Percentiles rank a stretch among this genome's conserved stretches.
Conservation (phyloP, 2,329 filamentous ascomycete genomes). For the Colletotrichum lupini region DNA sequence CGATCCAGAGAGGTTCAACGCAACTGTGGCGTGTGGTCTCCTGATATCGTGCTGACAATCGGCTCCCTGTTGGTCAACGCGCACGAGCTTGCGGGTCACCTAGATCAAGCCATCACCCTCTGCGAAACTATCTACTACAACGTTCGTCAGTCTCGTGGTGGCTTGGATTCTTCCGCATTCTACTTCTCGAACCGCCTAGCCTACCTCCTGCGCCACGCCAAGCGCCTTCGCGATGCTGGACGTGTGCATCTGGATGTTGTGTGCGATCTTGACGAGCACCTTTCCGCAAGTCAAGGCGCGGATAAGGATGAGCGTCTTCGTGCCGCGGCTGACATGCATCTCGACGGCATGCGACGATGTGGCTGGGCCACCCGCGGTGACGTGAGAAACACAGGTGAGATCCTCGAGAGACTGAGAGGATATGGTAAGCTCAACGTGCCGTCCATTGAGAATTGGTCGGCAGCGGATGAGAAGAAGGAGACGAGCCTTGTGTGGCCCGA, state of each 20-base stretch:
- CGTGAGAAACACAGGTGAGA: constrained; percentile 15
- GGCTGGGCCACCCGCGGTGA: constrained; percentile 37
- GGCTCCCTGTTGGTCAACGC: constrained; percentile 46
- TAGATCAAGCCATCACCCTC: constrained; percentile 43
- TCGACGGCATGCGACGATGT: constrained; percentile 39
- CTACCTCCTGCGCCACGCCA: constrained; percentile 41
- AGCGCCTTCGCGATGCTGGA: constrained; percentile 43
- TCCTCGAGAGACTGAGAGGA: constrained; percentile 32
- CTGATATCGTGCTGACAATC: constrained; percentile 42
- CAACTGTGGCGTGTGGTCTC: constrained; percentile 40
- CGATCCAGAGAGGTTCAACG: constrained; percentile 47
- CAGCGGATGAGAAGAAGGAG: constrained; percentile 37
- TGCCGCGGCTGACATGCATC: constrained; percentile 35
- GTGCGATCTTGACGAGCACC: constrained; percentile 39
- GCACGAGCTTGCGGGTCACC: constrained; percentile 41
- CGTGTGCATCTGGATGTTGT: constrained; percentile 44
- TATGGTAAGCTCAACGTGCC: constrained; percentile 37
- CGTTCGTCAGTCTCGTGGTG: constrained; percentile 45
- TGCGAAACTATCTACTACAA: constrained; percentile 48
- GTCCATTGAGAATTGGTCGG: constrained; percentile 36
- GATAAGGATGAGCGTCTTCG: constrained; percentile 37
- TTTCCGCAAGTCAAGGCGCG: constrained; percentile 8
- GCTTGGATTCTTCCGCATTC: constrained; percentile 43
- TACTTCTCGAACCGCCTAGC: constrained; percentile 43
- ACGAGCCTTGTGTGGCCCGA: constrained; percentile 32